These are phyloP conservation scores for Tilletia walkeri DNA, from an alignment of 1,284 basidiomycete species.

Conservation along the genomic window DNA sequence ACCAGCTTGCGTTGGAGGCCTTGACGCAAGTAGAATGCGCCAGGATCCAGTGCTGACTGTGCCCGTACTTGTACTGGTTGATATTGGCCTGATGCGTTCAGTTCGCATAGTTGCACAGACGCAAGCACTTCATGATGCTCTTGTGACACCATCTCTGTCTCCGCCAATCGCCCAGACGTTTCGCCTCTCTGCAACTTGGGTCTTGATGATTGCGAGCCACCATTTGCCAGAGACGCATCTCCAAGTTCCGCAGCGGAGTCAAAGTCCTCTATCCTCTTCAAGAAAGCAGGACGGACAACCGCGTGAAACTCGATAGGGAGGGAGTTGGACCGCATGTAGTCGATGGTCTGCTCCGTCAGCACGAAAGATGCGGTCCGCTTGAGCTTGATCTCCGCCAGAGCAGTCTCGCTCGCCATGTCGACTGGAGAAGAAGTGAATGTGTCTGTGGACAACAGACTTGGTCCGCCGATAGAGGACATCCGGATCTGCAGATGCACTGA, in stretches of 20 bases:
- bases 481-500: slow-evolving; percentile 43
- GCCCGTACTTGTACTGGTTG: slow-evolving; percentile 77
- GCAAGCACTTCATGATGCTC: slow-evolving; percentile 85
- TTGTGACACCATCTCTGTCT: slow-evolving; percentile 84
- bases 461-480: slow-evolving; percentile 41
- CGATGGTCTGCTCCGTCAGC: slow-evolving; percentile 32
- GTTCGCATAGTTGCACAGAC: slow-evolving; percentile 80
- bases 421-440: slow-evolving; percentile 40
- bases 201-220: neutral
- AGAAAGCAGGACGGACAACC: slow-evolving; percentile 29
- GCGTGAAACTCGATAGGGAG: slow-evolving; percentile 44
- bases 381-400: slow-evolving; percentile 32
- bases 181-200: slow-evolving; percentile 1
- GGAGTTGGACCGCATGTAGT: slow-evolving; percentile 30
- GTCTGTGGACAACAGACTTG: slow-evolving; percentile 34
- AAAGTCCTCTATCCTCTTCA: slow-evolving; percentile 33
- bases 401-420: slow-evolving; percentile 30
- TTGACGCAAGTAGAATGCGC: slow-evolving; percentile 84
- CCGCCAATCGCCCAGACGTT: slow-evolving; percentile 62
- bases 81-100: slow-evolving; percentile 80
- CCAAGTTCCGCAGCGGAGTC: slow-evolving; percentile 23
- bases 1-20: slow-evolving; percentile 82
- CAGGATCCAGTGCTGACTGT: slow-evolving; percentile 74
- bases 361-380: slow-evolving; percentile 43
- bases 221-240: neutral